Conservation (phyloP, 2,329 filamentous ascomycete genomes). For the Didymellaceae sp. region DNA sequence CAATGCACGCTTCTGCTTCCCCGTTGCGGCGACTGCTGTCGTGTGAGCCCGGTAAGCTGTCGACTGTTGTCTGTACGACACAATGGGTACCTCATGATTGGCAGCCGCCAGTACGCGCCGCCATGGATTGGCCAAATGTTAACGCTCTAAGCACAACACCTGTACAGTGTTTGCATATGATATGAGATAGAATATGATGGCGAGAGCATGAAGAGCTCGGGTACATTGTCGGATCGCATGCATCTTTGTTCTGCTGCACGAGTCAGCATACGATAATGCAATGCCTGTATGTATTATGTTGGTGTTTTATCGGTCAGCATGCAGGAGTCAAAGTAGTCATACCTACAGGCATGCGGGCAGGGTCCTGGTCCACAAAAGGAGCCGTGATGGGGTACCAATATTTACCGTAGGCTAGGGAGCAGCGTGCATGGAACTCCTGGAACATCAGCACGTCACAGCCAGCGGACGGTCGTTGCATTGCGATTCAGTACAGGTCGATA, state of each 20-base stretch:
- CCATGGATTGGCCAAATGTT: background rate
- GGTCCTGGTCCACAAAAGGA: slow-evolving; percentile 15
- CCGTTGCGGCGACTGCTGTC: slow-evolving; percentile 28
- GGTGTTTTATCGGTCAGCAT: slow-evolving; percentile 13
- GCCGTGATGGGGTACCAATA: slow-evolving; percentile 15
- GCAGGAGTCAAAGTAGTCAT: slow-evolving; percentile 14
- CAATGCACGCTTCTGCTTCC: slow-evolving; percentile 21
- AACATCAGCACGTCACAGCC: slow-evolving; percentile 5
- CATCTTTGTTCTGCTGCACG: background rate
- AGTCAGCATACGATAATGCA: slow-evolving; percentile 7
- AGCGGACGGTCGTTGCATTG: slow-evolving; percentile 5
- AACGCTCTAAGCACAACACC: slow-evolving; percentile 1
- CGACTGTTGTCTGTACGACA: slow-evolving; percentile 18
- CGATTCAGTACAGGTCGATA: background rate
- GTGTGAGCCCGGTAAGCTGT: slow-evolving; percentile 25
- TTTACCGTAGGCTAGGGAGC: slow-evolving; percentile 12
- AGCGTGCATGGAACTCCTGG: slow-evolving; percentile 11
- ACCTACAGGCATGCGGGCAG: slow-evolving; percentile 8
- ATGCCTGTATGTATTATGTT: slow-evolving; percentile 5
- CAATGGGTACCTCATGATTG: slow-evolving; percentile 16
- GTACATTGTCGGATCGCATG: background rate
- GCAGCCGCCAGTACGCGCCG: background rate
- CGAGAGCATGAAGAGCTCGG: background rate
- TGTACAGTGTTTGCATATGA: background rate
- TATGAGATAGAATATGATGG: background rate